Evolutionary conservation across 2,329 filamentous ascomycete species (phyloP), one percentile per base, ranked within the genome.

Genomic region (Anisogramma anomala): DNA sequence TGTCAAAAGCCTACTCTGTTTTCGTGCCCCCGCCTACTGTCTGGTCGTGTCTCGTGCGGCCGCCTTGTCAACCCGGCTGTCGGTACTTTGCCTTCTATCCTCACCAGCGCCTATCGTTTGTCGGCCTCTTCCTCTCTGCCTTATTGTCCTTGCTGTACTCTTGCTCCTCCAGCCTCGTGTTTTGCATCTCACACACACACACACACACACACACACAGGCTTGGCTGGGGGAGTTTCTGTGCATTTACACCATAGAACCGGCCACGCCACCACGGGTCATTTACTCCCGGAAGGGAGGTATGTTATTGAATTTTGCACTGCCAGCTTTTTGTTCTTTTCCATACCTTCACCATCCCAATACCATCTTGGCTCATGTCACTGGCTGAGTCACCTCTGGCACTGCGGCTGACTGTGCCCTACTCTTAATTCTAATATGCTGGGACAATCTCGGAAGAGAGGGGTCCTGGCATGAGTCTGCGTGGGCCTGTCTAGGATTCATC

Each of bases 221-320:
- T 20, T 18, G 27, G 33, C 32, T 19, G 43, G 18, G 17, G 22
- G 25, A 35, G 18, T 5, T 22, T 42, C 26, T 39, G 22, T 36
- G 39, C 36, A 45, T 36, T 39, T 42, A 39, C 39, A 42, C 33
- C 35, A 45, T 36, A 42, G 35, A 42, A 42, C 31, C 27, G 27
- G 34, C 28, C 28, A 30, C 14, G 31, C 36, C 38, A 41, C 38
- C 33, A 32, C 36, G 39, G 36, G 33, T 39, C 39, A 35, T 41
- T 46, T 42, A 22, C 33, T 45, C 43, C 43, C 39, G 25, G 25
- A 5, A 17, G 39, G 36, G 43, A 43, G 43, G 33, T 39, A 22
- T 43, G 43, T 42, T 46, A 36, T 28, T 31, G 23, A 23, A 28
- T 17, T 19, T 44, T 33, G 17, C 34, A 34, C 36, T 32, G n/a